phyloP scores from a whole-genome alignment of 2,329 filamentous ascomycete genomes.

The Gnomoniopsis smithogilvyi region DNA sequence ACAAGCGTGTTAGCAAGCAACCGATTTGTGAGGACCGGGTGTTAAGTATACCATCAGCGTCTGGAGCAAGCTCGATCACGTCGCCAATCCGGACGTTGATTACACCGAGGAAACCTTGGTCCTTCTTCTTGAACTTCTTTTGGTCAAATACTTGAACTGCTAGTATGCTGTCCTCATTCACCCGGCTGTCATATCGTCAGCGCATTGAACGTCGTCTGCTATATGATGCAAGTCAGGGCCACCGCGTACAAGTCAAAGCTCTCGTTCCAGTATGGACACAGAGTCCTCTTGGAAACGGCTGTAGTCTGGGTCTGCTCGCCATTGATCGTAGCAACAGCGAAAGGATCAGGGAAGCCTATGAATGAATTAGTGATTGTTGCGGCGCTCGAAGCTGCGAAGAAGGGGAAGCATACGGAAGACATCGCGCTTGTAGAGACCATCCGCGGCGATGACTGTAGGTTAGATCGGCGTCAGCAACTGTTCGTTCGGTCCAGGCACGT shows the following conservation, averaged over 20 bases:
- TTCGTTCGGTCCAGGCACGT: constrained; percentile 15
- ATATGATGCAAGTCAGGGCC: neutral
- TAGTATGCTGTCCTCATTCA: constrained; percentile 92
- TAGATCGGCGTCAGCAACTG: constrained; percentile 34
- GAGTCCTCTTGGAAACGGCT: constrained; percentile 90
- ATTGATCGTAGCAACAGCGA: constrained; percentile 94
- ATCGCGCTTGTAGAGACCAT: constrained; percentile 98
- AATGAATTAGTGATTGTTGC: constrained; percentile 26
- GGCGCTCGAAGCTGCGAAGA: constrained; percentile 2
- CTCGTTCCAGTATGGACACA: constrained; percentile 99
- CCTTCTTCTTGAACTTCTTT: constrained; percentile 99
- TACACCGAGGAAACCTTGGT: constrained; percentile 95
- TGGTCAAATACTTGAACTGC: constrained; percentile 99
- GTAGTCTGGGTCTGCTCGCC: constrained; percentile 99
- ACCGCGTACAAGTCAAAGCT: constrained; percentile 88
- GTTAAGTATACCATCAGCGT: constrained; percentile 75
- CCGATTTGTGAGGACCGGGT: constrained; percentile 19
- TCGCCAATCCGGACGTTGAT: constrained; percentile 96
- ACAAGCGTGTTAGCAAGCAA: constrained; percentile 24
- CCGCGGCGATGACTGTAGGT: constrained; percentile 85
- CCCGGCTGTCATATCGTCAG: constrained; percentile 57
- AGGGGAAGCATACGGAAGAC: constrained; percentile 79
- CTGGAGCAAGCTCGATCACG: constrained; percentile 84
- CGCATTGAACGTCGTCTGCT: neutral
- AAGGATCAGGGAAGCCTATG: constrained; percentile 92